These are phyloP conservation scores for Thozetella sp. DNA, from an alignment of 495 filamentous ascomycete species.

Conservation along the genomic window DNA sequence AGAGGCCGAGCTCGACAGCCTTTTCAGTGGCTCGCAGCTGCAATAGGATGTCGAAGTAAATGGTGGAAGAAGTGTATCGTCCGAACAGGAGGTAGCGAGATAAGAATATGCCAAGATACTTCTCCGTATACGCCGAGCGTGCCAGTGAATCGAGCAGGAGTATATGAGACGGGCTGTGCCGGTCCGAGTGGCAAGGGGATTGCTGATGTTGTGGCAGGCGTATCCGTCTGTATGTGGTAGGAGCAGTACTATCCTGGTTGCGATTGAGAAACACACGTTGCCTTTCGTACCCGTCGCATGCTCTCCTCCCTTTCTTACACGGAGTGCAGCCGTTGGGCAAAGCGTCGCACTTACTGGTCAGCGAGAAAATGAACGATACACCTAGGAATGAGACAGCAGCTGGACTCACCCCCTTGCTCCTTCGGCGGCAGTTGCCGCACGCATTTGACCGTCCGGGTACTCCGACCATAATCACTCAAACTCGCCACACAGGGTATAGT, in stretches of 20 bases:
- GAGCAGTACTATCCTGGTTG: slow-evolving; percentile 3
- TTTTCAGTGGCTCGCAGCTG: background rate
- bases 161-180: background rate
- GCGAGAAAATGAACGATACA: too few species aligned
- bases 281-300: slow-evolving; percentile 13
- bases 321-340: slow-evolving; percentile 5
- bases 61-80: background rate
- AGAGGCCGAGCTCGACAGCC: background rate
- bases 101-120: background rate
- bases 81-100: background rate
- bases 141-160: background rate
- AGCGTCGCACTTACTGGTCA: too few species aligned
- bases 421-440: slow-evolving; percentile 9
- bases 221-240: slow-evolving; percentile 8
- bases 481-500: background rate
- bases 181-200: background rate
- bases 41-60: background rate
- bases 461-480: slow-evolving; percentile 8
- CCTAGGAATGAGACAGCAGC: too few species aligned
- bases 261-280: slow-evolving; percentile 11
- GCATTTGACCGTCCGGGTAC: slow-evolving; percentile 15
- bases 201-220: background rate
- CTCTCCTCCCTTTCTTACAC: slow-evolving; percentile 6
- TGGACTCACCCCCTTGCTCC: slow-evolving; percentile 11
- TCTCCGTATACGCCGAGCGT: background rate